Evolutionary conservation across 345 rosid species (phyloP), one percentile per base, ranked within the genome.

Genomic region (Citrus reticulata): DNA sequence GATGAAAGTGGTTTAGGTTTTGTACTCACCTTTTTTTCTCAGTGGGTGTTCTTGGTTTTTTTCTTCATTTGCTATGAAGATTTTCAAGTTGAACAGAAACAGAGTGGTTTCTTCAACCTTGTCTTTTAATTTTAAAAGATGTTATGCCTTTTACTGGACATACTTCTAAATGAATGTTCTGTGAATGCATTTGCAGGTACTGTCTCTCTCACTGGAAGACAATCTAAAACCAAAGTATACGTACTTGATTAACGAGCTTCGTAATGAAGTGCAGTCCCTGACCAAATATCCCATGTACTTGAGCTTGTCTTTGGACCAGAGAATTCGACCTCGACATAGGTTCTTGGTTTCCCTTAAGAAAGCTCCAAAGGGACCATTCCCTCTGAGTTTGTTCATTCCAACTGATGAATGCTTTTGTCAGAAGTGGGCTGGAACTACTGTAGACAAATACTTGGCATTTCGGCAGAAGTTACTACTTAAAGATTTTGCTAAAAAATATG

Each of bases 321-420:
- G 99, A 88, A 96, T 96, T 84, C 92, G 97, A 25, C 99, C 97
- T 17, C 97, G 97, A 19, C 98, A 95, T 58, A 91, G 84, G 64
- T 95, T 92, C 92, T 86, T 93, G 87, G 94, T 95, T 83, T 72
- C 93, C 82, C 85, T 95, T 73, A 92, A 95, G 86, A 95, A 93
- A 85, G 99, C 93, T 72, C 92, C 95, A 24, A 90, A 92, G 81
- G 99, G 98, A 59, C 99, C 99, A 24, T 96, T 96, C 84, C 99
- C 99, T 76, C 89, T 96, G 37, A 83, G 97, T 80, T 96, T 90
- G 46, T 86, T 96, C 35, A 91, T 94, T 77, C 94, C 94, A 71
- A 90, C 91, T 63, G 97, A 94, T 83, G 99, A 92, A 86, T 68
- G 81, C 89, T 92, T 93, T 74, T 93, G 97, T 77, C 90, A 88